Percentiles rank a stretch among this genome's conserved stretches.
These are phyloP conservation scores for Hypocrella siamensis DNA, from an alignment of 2,329 filamentous ascomycete species.

Conservation along the genomic window DNA sequence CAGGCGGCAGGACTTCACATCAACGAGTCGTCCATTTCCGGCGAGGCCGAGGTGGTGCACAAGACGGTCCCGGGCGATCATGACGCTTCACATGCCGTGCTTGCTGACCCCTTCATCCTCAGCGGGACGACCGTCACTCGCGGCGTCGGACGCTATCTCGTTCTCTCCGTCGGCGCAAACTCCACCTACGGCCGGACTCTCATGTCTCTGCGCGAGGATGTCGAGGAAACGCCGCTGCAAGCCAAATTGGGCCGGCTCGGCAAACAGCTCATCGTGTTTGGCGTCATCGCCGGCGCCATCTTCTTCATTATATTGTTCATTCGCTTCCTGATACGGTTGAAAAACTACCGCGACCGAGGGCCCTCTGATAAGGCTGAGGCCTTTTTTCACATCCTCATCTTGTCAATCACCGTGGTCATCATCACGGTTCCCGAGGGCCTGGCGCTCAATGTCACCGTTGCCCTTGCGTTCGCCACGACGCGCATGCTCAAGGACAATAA, in stretches of 20 bases:
- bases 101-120: conserved; percentile 62
- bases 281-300: conserved; percentile 21
- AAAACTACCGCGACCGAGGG: conserved; percentile 17
- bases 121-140: conserved; percentile 66
- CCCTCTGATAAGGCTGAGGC: conserved; percentile 35
- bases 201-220: conserved; percentile 62
- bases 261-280: conserved; percentile 48
- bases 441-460: conserved; percentile 44
- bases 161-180: conserved; percentile 58
- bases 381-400: conserved; percentile 43
- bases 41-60: conserved; percentile 57
- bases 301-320: conserved; percentile 26
- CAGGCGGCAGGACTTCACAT: conserved; percentile 37
- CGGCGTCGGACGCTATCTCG: conserved; percentile 60
- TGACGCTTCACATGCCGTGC: conserved; percentile 32
- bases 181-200: conserved; percentile 64
- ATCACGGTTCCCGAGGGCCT: conserved; percentile 46
- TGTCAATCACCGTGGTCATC: conserved; percentile 42
- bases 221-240: conserved; percentile 64
- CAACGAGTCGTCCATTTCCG: conserved; percentile 63
- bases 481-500: conserved; percentile 50
- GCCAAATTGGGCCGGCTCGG: conserved; percentile 63
- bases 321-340: conserved; percentile 19
- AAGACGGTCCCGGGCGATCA: conserved; percentile 47
- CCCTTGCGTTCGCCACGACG: conserved; percentile 46